Percentiles rank a stretch among this genome's conserved stretches.
Evolutionary conservation across 169 alveolate species (phyloP).

Genomic region (Theileria equi): DNA sequence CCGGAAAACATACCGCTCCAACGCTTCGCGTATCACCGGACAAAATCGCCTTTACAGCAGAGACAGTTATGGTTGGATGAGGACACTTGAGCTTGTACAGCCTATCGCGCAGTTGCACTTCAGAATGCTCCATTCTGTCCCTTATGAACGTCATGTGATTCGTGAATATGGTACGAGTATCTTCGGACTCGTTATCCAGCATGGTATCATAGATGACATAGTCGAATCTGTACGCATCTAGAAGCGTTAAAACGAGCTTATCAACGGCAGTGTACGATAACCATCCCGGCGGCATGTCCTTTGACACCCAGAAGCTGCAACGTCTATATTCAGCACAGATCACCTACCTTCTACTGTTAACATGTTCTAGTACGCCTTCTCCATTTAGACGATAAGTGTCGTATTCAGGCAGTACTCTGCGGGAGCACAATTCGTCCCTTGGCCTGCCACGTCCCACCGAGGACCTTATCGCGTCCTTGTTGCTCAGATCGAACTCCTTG

Average conservation of each 20-base stretch:
- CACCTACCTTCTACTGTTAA: constrained; percentile 17
- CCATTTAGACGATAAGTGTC: constrained; percentile 7
- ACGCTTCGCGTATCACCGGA: constrained; percentile 66
- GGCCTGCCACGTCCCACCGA: constrained; percentile 22
- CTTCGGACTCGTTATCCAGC: constrained; percentile 6
- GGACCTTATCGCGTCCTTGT: constrained; percentile 10
- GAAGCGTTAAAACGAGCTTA: constrained; percentile 30
- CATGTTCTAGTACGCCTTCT: constrained; percentile 17
- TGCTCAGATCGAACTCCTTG: constrained; percentile 32
- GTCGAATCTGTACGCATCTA: constrained; percentile 69
- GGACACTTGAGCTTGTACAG: constrained; percentile 64
- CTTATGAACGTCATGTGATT: constrained; percentile 45
- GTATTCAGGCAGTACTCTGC: constrained; percentile 46
- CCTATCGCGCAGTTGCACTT: not conserved
- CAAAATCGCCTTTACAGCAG: constrained; percentile 52
- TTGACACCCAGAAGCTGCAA: constrained; percentile 22
- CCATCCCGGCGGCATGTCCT: constrained; percentile 60
- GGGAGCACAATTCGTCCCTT: constrained; percentile 28
- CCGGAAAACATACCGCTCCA: constrained; percentile 32
- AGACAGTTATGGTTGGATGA: constrained; percentile 67
- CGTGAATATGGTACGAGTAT: constrained; percentile 38
- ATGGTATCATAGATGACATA: constrained; percentile 66
- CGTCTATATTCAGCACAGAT: not conserved
- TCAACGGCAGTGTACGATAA: constrained; percentile 62
- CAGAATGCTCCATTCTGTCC: constrained; percentile 16